Evolutionary conservation across 768 basidiomycete genomes (phyloP).

Genomic region (Tylopilus rubrobrunneus): DNA sequence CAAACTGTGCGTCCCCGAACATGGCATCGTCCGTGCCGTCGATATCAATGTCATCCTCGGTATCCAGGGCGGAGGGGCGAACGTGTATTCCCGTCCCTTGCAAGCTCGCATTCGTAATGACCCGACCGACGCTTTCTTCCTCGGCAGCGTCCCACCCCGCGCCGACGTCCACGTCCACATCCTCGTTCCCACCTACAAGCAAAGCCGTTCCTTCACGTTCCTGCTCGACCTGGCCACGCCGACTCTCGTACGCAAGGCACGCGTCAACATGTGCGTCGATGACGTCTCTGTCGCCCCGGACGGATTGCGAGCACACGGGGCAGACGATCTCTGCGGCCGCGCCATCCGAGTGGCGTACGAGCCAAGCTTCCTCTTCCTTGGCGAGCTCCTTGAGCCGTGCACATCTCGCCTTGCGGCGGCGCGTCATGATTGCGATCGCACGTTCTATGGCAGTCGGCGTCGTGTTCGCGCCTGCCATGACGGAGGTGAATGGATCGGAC

Average conservation of each 20-base stretch:
- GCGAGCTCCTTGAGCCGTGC: conserved; percentile 63
- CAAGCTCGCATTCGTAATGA: conserved; percentile 34
- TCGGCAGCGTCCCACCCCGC: conserved; percentile 37
- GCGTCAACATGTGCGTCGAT: conserved; percentile 80
- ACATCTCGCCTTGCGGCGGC: conserved; percentile 66
- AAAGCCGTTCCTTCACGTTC: conserved; percentile 22
- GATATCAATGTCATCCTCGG: conserved; percentile 78
- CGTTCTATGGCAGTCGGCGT: conserved; percentile 41
- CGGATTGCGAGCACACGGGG: conserved; percentile 59
- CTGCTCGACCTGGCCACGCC: conserved; percentile 35
- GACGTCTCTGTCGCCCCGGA: conserved; percentile 68
- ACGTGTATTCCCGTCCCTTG: conserved; percentile 69
- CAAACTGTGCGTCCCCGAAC: conserved; percentile 74
- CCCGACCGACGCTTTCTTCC: conserved; percentile 39
- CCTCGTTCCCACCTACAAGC: conserved; percentile 32
- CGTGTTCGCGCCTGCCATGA: conserved; percentile 19
- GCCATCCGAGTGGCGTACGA: conserved; percentile 21
- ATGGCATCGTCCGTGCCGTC: conserved; percentile 69
- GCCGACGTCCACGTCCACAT: conserved; percentile 30
- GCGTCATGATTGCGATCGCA: conserved; percentile 58
- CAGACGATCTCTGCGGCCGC: conserved; percentile 51
- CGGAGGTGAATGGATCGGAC: conserved; percentile 9
- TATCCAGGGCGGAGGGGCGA: conserved; percentile 53
- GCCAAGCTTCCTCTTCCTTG: conserved; percentile 50
- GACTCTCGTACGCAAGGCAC: conserved; percentile 59